Evolutionary conservation across 768 basidiomycete species (phyloP), one percentile per base, ranked within the genome.

Genomic region (Grammothele lineata): DNA sequence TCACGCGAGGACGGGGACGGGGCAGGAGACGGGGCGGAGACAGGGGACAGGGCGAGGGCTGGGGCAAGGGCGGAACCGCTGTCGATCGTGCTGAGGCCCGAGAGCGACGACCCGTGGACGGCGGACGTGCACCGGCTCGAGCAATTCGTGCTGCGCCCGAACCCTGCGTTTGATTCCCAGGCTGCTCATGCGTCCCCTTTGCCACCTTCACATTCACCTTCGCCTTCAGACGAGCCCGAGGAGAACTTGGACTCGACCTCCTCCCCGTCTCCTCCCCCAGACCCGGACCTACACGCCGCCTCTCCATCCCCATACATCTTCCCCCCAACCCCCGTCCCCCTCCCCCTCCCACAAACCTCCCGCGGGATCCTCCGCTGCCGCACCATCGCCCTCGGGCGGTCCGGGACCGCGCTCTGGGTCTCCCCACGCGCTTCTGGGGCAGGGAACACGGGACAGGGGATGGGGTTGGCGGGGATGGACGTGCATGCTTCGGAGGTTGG

Each of bases 341-440:
- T 61, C 40, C 68, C 72, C 19, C 49, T 45, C 15, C 53, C 67
- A 3, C n/a, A n/a, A n/a, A 71, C 75, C 15, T 58, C 62, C 2
- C 75, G 70, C 12, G 83, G 84, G 5, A 64, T 75, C 11, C 67
- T 84, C 11, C 73, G 75, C 26, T 84, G 80, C 53, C 70, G 71
- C 11, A 67, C 73, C 49, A 70, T 85, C 47, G 61, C 72, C 15
- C 67, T 85, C 24, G 82, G 83, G 1, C 58, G 65, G 8, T 64
- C 72, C 50, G 80, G 81, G 5, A 82, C 81, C 0, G 81, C 81
- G 2, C 66, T 77, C 7, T 85, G 83, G 81, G 70, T 84, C 19
- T 74, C 76, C 46, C 83, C 84, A 14, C 21, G 71, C 63, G 47
- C 74, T 74, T 53, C 70, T 67, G 49, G 66, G 55, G 1, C 76